Base-by-base conservation (phyloP, 345 rosid genomes). In the Citrus sp. region DNA sequence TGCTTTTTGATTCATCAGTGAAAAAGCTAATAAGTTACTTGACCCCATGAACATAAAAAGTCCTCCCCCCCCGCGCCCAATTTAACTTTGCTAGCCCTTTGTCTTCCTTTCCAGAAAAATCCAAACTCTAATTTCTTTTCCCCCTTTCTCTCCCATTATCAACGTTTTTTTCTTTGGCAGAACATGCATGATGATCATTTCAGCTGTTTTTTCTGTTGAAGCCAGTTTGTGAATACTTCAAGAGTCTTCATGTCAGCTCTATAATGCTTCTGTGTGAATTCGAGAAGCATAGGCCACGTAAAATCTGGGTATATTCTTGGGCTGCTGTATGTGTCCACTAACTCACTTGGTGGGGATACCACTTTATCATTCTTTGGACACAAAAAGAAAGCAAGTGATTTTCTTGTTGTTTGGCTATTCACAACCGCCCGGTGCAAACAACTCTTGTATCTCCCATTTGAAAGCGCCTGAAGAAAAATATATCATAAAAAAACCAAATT, bases 361-460 rank as follows among this genome's bases (percentile, higher is more conserved):
- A 93, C 90, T 84, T 84, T 92, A 74, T 94, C 98, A 18, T 77
- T 86, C 87, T 78, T 86, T 1, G 99, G 99, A 83, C 98, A 92
- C 76, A 94, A 55, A 84, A 97, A 97, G 87, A 97, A 97, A 14
- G 99, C 98, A 19, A 97, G 92, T 34, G 99, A 94, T 87, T 94
- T 97, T 76, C 99, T 92, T 28, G 93, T 81, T 3, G 86, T 94
- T 73, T 79, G 78, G 62, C 88, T 93, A 86, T 94, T 97, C 78
- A 97, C 98, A 54, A 97, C 98, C 18, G 99, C 99, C 67, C 96
- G 80, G 85, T 97, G 99, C 86, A 97, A 67, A 84, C 98, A 94
- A 65, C 99, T 97, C 86, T 91, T 94, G 90, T 88, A 94, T 81
- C 77, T 87, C 2, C 94, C 93, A 73, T 97, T 97, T 2, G 98